Percentiles rank a stretch among this genome's conserved stretches.
Evolutionary conservation across 495 filamentous ascomycete genomes (phyloP).

Genomic region (Daldinia decipiens): DNA sequence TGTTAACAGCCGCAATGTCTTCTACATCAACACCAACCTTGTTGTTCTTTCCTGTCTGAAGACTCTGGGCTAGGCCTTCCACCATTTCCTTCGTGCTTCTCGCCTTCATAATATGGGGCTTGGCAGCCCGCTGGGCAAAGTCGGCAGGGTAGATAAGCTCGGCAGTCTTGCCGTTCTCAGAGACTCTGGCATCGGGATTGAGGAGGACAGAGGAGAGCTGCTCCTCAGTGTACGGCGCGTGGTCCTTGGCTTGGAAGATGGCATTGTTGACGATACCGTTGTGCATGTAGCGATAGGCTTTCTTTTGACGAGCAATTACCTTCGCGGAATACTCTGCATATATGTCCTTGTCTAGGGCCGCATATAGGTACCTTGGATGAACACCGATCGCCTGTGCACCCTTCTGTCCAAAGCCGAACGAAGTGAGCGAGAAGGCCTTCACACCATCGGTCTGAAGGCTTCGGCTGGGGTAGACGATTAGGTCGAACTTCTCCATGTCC

Average conservation of each 20-base stretch:
- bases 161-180: conserved; percentile 81
- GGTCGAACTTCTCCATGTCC: conserved; percentile 95
- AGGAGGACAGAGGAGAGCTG: conserved; percentile 88
- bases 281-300: conserved; percentile 97
- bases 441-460: conserved; percentile 97
- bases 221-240: conserved; percentile 89
- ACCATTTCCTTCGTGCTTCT: conserved; percentile 79
- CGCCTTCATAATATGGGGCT: conserved; percentile 54
- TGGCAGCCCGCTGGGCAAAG: conserved; percentile 62
- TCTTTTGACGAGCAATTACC: conserved; percentile 93
- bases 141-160: conserved; percentile 76
- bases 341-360: conserved; percentile 86
- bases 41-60: conserved; percentile 72
- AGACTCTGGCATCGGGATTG: conserved; percentile 92
- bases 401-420: conserved; percentile 99
- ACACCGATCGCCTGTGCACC: conserved; percentile 97
- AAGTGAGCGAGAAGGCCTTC: conserved; percentile 98
- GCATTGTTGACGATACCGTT: conserved; percentile 96
- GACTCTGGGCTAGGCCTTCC: conserved; percentile 78
- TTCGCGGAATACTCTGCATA: conserved; percentile 85
- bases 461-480: conserved; percentile 95
- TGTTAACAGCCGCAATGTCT: conserved; percentile 82
- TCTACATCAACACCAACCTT: conserved; percentile 95
- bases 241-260: conserved; percentile 93
- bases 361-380: conserved; percentile 94